Evolutionary conservation across 2,329 filamentous ascomycete genomes (phyloP).

Genomic region (Claviceps purpurea): DNA sequence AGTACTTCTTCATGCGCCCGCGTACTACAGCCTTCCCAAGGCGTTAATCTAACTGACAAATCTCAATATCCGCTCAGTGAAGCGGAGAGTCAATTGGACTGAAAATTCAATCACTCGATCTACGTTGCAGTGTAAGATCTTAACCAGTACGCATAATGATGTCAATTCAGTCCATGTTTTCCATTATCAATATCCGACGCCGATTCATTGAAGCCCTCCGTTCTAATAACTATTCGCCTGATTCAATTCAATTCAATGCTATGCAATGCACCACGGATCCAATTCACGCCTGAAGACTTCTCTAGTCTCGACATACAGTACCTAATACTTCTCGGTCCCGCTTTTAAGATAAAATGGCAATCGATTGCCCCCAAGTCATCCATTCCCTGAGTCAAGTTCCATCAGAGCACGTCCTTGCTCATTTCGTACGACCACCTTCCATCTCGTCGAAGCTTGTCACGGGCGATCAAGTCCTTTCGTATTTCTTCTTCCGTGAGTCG

Average conservation of each 20-base stretch:
- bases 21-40: too few species aligned
- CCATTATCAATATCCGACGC: constrained; percentile 1
- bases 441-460: constrained; percentile 67
- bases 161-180: neutral
- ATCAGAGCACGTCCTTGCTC: constrained; percentile 31
- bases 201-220: neutral
- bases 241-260: constrained; percentile 4
- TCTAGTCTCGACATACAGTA: neutral
- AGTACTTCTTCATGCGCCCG: too few species aligned
- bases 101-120: neutral
- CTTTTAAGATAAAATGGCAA: neutral
- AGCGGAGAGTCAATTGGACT: neutral
- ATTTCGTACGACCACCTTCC: constrained; percentile 72
- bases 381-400: neutral
- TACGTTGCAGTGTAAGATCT: neutral
- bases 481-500: constrained; percentile 79
- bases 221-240: neutral
- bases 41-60: too few species aligned
- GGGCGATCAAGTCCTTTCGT: constrained; percentile 60
- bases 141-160: neutral
- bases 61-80: too few species aligned
- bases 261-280: constrained; percentile 2
- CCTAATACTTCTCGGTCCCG: neutral
- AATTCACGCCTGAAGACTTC: neutral
- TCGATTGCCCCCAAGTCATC: neutral